Base-by-base conservation (phyloP, 1,139 yeast genomes). In the Candida freyschussii region DNA sequence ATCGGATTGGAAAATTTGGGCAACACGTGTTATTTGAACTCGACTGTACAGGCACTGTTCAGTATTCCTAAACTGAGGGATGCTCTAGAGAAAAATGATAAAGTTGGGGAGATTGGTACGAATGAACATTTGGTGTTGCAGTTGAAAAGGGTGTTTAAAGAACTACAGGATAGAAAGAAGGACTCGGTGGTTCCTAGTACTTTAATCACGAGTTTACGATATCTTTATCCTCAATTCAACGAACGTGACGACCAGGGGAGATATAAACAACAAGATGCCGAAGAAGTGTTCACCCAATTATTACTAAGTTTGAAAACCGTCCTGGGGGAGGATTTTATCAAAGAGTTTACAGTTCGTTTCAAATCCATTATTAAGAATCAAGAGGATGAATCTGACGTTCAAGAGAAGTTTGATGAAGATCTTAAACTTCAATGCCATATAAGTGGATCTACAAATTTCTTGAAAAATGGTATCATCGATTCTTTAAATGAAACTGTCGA, bases 191-290 rank as follows among this genome's bases (percentile, higher is more conserved):
- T 74, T 30, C 96, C 95, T 15, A 60, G 76, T 22, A 64, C 76
- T 26, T 75, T 89, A 41, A 64, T 89, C 41, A 65, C 76, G 23
- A 62, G 75, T 23, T 66, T 84, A 43, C 73, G 91, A 59, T 65
- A 67, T 35, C 63, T 68, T 14, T 84, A 75, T 52, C 96, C 97
- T 2, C 97, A 93, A 60, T 91, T 93, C 60, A 85, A 83, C 27
- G 96, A 91, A 55, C 68, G 72, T 44, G 72, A 65, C 40, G 69
- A 70, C 31, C 63, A 67, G 36, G 96, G 96, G 1, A 67, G 72
- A 39, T 83, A 72, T 56, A 87, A 84, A 56, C 98, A 91, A 62
- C 99, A 91, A 59, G 99, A 91, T 65, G 98, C 98, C 0, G 99
- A 91, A 62, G 99, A 91, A 57, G 84, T 93, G 17, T 87, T 78